These are phyloP conservation scores for Podospora tetraspora DNA, from an alignment of 495 filamentous ascomycete genomes.

Conservation along the genomic window DNA sequence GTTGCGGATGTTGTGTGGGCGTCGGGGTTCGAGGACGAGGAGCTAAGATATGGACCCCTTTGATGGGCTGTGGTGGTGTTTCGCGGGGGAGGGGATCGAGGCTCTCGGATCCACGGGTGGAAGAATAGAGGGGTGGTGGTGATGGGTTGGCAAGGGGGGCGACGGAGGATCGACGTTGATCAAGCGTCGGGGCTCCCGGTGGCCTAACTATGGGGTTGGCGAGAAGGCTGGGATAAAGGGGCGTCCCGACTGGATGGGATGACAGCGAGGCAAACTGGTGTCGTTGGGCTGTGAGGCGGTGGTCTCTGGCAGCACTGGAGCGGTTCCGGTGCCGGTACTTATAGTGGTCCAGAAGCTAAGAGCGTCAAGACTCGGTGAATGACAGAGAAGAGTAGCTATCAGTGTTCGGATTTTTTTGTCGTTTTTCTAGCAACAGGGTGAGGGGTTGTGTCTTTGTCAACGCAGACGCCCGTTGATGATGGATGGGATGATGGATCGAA, in stretches of 20 bases:
- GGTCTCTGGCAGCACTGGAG: neutral
- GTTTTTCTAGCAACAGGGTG: neutral
- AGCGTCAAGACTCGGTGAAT: neutral
- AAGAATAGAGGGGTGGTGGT: conserved; percentile 4
- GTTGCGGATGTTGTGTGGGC: conserved; percentile 3
- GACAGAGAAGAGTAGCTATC: neutral
- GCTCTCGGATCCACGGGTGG: neutral
- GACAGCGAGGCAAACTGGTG: neutral
- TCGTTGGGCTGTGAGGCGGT: neutral
- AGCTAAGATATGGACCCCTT: neutral
- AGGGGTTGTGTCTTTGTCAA: neutral
- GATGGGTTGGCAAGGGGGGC: neutral
- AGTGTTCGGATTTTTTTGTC: neutral
- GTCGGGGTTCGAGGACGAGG: neutral
- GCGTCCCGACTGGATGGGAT: neutral
- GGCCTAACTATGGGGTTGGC: neutral
- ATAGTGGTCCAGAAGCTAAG: neutral
- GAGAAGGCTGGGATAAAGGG: neutral
- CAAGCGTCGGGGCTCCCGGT: neutral
- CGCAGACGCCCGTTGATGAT: neutral
- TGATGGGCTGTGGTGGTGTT: neutral
- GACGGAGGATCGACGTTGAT: neutral
- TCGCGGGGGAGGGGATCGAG: neutral
- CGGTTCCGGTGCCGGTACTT: neutral
- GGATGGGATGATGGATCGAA: neutral